Percentiles rank a stretch among this genome's conserved stretches.
phyloP scores from a whole-genome alignment of 1,284 basidiomycete genomes.

The Rhodotorula mucilaginosa region DNA sequence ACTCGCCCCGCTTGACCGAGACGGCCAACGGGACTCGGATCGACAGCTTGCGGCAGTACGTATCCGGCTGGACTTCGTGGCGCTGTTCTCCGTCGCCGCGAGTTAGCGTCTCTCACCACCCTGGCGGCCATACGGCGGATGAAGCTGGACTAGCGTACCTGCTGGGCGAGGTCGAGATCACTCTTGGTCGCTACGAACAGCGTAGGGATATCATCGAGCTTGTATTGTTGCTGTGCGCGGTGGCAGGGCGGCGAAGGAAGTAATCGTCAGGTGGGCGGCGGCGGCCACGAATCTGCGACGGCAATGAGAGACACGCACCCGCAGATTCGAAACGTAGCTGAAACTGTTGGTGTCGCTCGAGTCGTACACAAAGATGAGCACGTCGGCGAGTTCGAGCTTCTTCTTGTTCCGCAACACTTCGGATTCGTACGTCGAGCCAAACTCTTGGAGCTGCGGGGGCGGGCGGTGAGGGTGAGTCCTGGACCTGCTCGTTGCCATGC shows the following conservation, averaged over 20 bases:
- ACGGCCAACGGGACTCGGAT: constrained; percentile 87
- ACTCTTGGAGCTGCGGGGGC: constrained; percentile 82
- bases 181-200: constrained; percentile 99
- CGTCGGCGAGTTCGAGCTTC: constrained; percentile 87
- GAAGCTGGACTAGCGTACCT: too few relatives aligned
- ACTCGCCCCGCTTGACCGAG: constrained; percentile 77
- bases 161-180: constrained; percentile 90
- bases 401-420: constrained; percentile 84
- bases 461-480: too few relatives aligned
- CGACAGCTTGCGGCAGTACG: constrained; percentile 81
- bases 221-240: constrained; percentile 82
- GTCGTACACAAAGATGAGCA: constrained; percentile 93
- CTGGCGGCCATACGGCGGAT: too few relatives aligned
- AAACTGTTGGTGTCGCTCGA: constrained; percentile 98
- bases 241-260: not conserved
- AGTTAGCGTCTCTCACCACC: too few relatives aligned
- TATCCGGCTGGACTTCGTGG: constrained; percentile 97
- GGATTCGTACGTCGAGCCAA: constrained; percentile 89
- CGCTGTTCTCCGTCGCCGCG: constrained; percentile 55
- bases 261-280: not conserved
- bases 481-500: too few relatives aligned
- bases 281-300: not conserved
- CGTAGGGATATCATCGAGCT: constrained; percentile 85
- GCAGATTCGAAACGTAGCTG: constrained; percentile 92
- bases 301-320: constrained; percentile 58